These are phyloP conservation scores for Xylaria nigripes DNA, from an alignment of 495 filamentous ascomycete species.

Conservation along the genomic window DNA sequence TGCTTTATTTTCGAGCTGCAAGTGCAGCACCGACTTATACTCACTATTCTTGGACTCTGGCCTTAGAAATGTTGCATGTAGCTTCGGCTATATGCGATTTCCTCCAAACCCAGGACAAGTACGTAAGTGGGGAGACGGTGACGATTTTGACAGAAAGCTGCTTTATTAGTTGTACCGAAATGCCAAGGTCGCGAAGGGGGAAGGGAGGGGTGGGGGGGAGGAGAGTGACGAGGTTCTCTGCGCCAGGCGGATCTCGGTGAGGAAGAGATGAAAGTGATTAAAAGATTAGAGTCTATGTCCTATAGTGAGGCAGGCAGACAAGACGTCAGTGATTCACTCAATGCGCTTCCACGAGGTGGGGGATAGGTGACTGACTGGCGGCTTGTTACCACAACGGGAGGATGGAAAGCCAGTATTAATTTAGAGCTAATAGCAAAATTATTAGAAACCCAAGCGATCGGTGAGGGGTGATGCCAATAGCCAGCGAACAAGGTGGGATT, in stretches of 20 bases:
- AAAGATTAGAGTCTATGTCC: too few species aligned
- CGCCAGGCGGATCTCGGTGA: slow-evolving; percentile 8
- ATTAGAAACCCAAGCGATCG: slow-evolving; percentile 3
- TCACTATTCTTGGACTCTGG: too few species aligned
- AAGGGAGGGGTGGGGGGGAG: too few species aligned
- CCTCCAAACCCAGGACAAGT: too few species aligned
- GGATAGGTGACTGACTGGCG: not conserved
- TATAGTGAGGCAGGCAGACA: too few species aligned
- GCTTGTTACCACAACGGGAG: not conserved
- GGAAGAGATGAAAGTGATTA: slow-evolving; percentile 4
- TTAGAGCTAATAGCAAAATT: not conserved
- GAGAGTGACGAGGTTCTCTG: not conserved
- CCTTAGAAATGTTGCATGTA: too few species aligned
- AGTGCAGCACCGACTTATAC: not conserved
- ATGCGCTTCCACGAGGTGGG: not conserved
- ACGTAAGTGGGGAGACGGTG: too few species aligned
- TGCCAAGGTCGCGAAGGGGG: too few species aligned
- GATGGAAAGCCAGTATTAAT: not conserved
- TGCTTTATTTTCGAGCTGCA: not conserved
- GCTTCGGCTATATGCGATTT: too few species aligned
- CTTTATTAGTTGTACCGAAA: too few species aligned
- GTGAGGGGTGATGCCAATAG: not conserved
- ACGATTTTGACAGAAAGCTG: too few species aligned
- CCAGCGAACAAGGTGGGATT: too few species aligned
- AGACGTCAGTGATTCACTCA: not conserved